Evolutionary conservation across 192 early-diverging fungal species (phyloP).

Genomic region (Linnemannia elongata): DNA sequence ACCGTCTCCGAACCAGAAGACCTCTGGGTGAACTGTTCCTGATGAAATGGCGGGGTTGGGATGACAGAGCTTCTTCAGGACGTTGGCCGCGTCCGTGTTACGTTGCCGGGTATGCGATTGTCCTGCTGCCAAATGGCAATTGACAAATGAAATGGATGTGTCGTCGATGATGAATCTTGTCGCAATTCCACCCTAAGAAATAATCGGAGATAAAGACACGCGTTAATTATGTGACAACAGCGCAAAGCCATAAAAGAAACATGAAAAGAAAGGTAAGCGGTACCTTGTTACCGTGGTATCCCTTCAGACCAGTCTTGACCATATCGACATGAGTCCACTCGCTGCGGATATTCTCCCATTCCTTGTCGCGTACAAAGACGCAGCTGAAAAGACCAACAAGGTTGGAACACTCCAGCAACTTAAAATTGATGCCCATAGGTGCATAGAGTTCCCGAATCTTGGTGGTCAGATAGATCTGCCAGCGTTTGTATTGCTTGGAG

Average conservation of each 20-base stretch:
- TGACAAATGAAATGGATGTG: constrained; percentile 87
- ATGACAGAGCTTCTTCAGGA: constrained; percentile 67
- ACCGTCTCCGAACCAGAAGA: constrained; percentile 91
- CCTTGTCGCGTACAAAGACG: constrained; percentile 80
- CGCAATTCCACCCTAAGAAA: constrained; percentile 78
- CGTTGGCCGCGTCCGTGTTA: constrained; percentile 79
- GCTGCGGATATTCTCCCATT: constrained; percentile 59
- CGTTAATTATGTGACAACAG: not conserved
- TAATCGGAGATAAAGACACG: not conserved
- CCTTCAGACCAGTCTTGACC: constrained; percentile 92
- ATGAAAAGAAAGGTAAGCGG: constrained; percentile 31
- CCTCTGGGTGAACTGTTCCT: constrained; percentile 56
- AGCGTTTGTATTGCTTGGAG: constrained; percentile 82
- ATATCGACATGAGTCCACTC: constrained; percentile 74
- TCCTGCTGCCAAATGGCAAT: constrained; percentile 89
- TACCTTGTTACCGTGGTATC: constrained; percentile 93
- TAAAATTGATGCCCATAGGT: constrained; percentile 60
- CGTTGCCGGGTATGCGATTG: constrained; percentile 79
- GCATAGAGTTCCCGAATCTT: constrained; percentile 69
- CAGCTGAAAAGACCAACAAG: constrained; percentile 94
- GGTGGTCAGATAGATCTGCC: constrained; percentile 82
- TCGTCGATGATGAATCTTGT: constrained; percentile 83
- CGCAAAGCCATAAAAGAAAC: constrained; percentile 9
- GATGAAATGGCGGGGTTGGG: constrained; percentile 53
- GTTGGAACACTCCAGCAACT: constrained; percentile 79